Base-by-base conservation (phyloP, 768 basidiomycete genomes). In the Agaricus bisporus region DNA sequence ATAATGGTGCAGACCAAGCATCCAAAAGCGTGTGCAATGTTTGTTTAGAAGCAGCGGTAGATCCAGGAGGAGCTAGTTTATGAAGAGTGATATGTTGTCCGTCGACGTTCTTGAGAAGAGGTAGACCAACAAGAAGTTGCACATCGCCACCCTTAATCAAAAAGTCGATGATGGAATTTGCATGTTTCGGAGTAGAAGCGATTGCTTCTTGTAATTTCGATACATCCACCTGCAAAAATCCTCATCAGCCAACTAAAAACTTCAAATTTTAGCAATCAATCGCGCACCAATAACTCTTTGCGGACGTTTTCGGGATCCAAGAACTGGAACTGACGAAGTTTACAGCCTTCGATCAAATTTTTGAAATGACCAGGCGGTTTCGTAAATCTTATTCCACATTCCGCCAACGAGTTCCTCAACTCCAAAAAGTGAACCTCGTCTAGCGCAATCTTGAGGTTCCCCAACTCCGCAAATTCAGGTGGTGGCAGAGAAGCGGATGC, bases 61-160 rank as follows among this genome's bases (percentile, higher is more conserved):
- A 28, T 5, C 11, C 22, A 10, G 26, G 26, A 17, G 17, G 25
- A 2, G n/a, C 41, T 14, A 52, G 41, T 37, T 29, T 39, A n/a
- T 25, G 55, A 12, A 72, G 62, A 5, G 69, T 55, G 14, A 70
- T 47, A 12, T 41, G 49, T 8, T 56, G 48, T 4, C 64, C 67
- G 8, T 60, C 63, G 0, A 68, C 58, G 1, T 68, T 55, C 1
- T 66, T 66, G n/a, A 77, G 42, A n/a, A 79, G 48, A 0, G 74
- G 75, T 2, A 79, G 59, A 1, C 66, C 70, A 17, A 69, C 54
- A 4, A 79, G 42, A 47, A 72, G 64, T 12, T 56, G 54, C 10
- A 77, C 38, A 26, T 72, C 59, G 0, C 60, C 49, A 0, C 62
- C 61, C 1, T 67, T 68, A 2, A 78, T 59, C 0, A 78, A 64